phyloP scores from a whole-genome alignment of 768 basidiomycete genomes.

The Suillus lakei region DNA sequence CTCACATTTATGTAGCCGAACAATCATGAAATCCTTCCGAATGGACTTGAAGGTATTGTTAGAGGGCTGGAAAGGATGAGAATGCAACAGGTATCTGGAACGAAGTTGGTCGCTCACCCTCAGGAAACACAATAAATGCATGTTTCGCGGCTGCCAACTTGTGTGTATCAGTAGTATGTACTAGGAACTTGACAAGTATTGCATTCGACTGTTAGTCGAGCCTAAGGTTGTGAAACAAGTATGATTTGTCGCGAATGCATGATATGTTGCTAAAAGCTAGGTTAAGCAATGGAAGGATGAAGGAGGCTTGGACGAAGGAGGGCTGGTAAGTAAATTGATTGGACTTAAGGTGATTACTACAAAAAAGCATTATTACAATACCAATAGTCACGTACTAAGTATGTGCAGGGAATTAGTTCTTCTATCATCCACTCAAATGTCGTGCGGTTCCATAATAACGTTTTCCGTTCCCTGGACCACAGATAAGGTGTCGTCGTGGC shows the following conservation, averaged over 20 bases:
- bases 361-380: not conserved
- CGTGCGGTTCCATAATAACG: not conserved
- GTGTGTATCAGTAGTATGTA: not conserved
- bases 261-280: not conserved
- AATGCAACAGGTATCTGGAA: conserved; percentile 43
- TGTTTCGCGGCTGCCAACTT: conserved; percentile 3
- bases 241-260: not conserved
- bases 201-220: not conserved
- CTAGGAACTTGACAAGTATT: not conserved
- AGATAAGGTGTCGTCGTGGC: not conserved
- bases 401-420: not conserved
- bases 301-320: not conserved
- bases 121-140: conserved; percentile 37
- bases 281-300: not conserved
- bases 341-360: not conserved
- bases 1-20: conserved; percentile 37
- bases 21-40: conserved; percentile 43
- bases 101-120: conserved; percentile 49
- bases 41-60: conserved; percentile 43
- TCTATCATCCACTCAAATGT: not conserved
- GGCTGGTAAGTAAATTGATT: not conserved
- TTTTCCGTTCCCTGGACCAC: not conserved
- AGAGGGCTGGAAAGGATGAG: conserved; percentile 42
- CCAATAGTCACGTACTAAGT: not conserved
- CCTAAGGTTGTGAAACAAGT: not conserved